phyloP scores from a whole-genome alignment of 73 alveolate genomes.

The Uronychia setigera region DNA sequence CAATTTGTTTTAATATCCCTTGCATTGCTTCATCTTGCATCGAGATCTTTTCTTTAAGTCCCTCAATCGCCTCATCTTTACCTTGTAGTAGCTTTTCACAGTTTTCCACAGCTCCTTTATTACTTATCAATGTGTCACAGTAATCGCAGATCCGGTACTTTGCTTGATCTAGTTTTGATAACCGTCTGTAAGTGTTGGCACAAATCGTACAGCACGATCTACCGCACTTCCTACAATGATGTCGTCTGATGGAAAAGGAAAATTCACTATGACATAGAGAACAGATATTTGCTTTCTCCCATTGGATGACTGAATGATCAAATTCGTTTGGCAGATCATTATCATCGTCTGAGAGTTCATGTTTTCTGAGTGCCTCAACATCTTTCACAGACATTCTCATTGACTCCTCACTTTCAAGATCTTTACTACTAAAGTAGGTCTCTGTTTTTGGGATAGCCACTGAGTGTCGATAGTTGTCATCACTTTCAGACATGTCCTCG shows the following conservation, averaged over 20 bases:
- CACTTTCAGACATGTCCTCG: neutral
- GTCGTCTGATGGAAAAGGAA: neutral
- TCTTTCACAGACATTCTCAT: neutral
- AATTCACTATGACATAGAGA: slow-evolving; percentile 2
- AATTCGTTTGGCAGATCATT: neutral
- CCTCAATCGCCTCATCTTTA: too few species aligned
- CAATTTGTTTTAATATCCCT: too few species aligned
- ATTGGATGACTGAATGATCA: neutral
- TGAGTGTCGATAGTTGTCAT: neutral
- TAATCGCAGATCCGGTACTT: slow-evolving; percentile 15
- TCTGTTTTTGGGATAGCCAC: neutral
- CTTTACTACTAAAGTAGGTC: neutral
- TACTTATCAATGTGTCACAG: neutral
- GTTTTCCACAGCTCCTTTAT: too few species aligned
- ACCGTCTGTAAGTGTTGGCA: neutral
- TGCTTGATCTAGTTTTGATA: neutral
- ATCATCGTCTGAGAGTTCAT: neutral
- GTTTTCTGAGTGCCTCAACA: too few species aligned
- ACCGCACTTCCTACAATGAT: slow-evolving; percentile 12
- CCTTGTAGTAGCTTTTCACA: too few species aligned
- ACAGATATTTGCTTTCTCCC: neutral
- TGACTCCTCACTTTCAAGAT: neutral
- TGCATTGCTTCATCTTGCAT: too few species aligned
- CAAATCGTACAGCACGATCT: slow-evolving; percentile 5
- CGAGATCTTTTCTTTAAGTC: too few species aligned